Base-by-base conservation (phyloP, 139 green algal genomes). In the Mesotaenium endlicherianum region DNA sequence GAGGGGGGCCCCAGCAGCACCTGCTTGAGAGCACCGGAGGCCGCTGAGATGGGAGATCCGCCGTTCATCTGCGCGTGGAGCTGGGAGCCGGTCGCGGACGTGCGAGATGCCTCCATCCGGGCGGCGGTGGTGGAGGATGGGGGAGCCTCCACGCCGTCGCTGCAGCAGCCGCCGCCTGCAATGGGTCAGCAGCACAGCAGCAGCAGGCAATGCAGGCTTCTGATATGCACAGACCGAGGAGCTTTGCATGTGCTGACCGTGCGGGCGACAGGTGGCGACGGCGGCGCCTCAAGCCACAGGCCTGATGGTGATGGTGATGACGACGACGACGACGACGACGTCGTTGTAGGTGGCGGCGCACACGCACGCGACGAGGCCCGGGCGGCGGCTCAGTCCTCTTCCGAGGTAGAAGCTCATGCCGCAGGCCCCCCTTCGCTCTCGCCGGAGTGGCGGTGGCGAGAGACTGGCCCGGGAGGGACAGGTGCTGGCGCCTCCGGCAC, bases 11-110 rank as follows among this genome's bases (percentile, higher is more conserved):
- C n/a, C n/a, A n/a, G n/a, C n/a, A n/a, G n/a, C n/a, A n/a, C n/a
- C n/a, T n/a, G n/a, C n/a, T n/a, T n/a, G n/a, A n/a, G n/a, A n/a
- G n/a, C n/a, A n/a, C n/a, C n/a, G n/a, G n/a, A n/a, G n/a, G n/a
- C n/a, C n/a, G n/a, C n/a, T n/a, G n/a, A n/a, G n/a, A n/a, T n/a
- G n/a, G n/a, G n/a, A n/a, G 49, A 82, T 6, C 44, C 38, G 5
- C 47, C 53, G 20, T 36, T 82, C 39, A 42, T 82, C 42, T 44
- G 39, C 60, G 50, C 44, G 8, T 82, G 75, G 75, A 82, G 75
- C 75, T 82, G 75, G 75, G 75, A 82, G 30, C n/a, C n/a, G n/a
- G n/a, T n/a, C 5, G 17, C 55, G 0, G 14, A 5, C 55, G 2
- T 31, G 55, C 34, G 55, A 68, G 55, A 39, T 68, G n/a, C n/a